Conservation (phyloP, 2,329 filamentous ascomycete genomes). For the Paramyrothecium roridum region DNA sequence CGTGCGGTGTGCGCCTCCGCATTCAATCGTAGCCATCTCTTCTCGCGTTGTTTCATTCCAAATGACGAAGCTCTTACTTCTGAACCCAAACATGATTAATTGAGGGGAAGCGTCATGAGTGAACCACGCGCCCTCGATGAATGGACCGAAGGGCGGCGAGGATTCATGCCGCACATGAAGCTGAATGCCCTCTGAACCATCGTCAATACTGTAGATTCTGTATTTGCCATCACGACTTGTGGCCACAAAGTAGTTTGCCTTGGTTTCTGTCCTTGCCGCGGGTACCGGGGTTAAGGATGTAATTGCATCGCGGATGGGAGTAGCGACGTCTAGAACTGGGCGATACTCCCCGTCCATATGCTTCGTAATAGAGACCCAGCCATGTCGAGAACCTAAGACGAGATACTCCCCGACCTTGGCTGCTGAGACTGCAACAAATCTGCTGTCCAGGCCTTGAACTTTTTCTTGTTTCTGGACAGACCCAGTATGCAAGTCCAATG, state of each 20-base stretch:
- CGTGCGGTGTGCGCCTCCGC: constrained; percentile 78
- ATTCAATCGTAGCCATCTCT: constrained; percentile 70
- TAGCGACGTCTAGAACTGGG: constrained; percentile 29
- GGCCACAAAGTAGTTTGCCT: constrained; percentile 55
- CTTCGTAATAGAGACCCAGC: constrained; percentile 37
- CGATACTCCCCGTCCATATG: constrained; percentile 21
- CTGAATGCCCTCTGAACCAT: constrained; percentile 10
- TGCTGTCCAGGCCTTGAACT: constrained; percentile 38
- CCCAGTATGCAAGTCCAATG: constrained; percentile 28
- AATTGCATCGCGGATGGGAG: constrained; percentile 58
- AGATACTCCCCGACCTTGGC: constrained; percentile 36
- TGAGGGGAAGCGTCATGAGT: constrained; percentile 35
- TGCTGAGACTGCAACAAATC: constrained; percentile 48
- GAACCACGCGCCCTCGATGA: constrained; percentile 72
- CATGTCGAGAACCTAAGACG: constrained; percentile 52
- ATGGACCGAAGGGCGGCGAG: constrained; percentile 67
- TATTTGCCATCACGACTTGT: constrained; percentile 77
- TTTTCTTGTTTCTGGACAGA: constrained; percentile 21
- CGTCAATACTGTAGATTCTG: constrained; percentile 54
- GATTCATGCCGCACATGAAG: constrained; percentile 63
- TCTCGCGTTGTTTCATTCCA: constrained; percentile 73
- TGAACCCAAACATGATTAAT: constrained; percentile 77
- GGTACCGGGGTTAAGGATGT: constrained; percentile 59
- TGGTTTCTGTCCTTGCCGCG: constrained; percentile 8
- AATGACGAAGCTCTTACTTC: constrained; percentile 72